A percentile compares a stretch with the other conserved stretches of the same genome.
Conservation (phyloP, 2,329 filamentous ascomycete species). For the Monosporascus ibericus region DNA sequence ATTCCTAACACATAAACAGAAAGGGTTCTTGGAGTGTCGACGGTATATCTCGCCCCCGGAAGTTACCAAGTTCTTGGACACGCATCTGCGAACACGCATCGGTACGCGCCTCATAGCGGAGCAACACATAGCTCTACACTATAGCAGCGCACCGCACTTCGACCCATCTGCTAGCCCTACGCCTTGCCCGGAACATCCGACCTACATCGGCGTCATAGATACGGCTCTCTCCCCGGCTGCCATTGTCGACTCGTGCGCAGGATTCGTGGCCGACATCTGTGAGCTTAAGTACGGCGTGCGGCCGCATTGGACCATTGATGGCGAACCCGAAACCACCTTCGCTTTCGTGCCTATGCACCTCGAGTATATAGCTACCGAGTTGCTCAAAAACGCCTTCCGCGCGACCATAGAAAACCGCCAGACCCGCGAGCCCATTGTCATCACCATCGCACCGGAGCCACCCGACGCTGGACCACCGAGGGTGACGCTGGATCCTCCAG, state of each 20-base stretch:
- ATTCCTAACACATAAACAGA: constrained; percentile 17
- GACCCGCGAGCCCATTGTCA: constrained; percentile 75
- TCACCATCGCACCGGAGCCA: constrained; percentile 78
- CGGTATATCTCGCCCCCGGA: constrained; percentile 79
- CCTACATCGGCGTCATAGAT: constrained; percentile 93
- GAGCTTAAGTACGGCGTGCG: constrained; percentile 92
- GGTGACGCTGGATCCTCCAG: constrained; percentile 29
- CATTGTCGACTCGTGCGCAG: constrained; percentile 78
- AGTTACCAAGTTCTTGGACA: constrained; percentile 88
- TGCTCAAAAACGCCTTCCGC: constrained; percentile 94
- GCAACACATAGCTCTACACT: constrained; percentile 90
- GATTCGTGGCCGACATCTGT: constrained; percentile 91
- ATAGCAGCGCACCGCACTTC: constrained; percentile 62
- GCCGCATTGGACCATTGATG: constrained; percentile 73
- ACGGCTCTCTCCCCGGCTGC: constrained; percentile 76
- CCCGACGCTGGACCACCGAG: constrained; percentile 23
- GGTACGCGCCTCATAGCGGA: constrained; percentile 91
- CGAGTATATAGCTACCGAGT: constrained; percentile 94
- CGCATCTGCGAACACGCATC: constrained; percentile 88
- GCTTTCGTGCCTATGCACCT: constrained; percentile 93
- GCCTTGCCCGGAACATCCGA: constrained; percentile 46
- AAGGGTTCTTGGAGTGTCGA: constrained; percentile 87
- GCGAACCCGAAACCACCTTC: constrained; percentile 81
- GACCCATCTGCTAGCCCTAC: constrained; percentile 46
- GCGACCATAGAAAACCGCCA: constrained; percentile 83